Conservation (phyloP, 495 filamentous ascomycete species). For the Penicillium canariense region DNA sequence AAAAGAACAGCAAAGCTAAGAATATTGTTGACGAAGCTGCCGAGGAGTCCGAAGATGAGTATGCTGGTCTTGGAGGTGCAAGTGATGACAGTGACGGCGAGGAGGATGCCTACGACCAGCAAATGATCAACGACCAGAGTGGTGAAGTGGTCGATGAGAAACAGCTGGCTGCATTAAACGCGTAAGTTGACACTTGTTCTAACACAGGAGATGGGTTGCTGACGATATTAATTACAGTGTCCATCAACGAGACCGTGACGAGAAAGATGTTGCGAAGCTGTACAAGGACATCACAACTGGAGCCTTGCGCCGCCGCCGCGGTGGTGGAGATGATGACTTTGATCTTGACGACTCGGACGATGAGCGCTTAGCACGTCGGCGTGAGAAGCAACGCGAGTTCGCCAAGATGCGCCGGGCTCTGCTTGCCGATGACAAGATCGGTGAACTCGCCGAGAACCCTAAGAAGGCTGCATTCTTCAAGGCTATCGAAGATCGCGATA, state of each 20-base stretch:
- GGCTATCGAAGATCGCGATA: slow-evolving; percentile 79
- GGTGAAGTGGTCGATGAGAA: slow-evolving; percentile 73
- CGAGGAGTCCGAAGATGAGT: slow-evolving; percentile 97
- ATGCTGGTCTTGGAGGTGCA: slow-evolving; percentile 86
- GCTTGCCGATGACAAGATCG: slow-evolving; percentile 85
- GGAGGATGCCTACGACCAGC: slow-evolving; percentile 66
- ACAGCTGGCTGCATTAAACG: slow-evolving; percentile 80
- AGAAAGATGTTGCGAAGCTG: slow-evolving; percentile 83
- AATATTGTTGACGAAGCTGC: slow-evolving; percentile 90
- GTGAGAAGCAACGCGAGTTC: slow-evolving; percentile 82
- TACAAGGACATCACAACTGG: slow-evolving; percentile 91
- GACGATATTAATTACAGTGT: slow-evolving; percentile 24
- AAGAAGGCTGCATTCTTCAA: slow-evolving; percentile 86
- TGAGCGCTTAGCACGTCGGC: slow-evolving; percentile 68
- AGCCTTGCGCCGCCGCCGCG: slow-evolving; percentile 75
- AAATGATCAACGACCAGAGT: slow-evolving; percentile 88
- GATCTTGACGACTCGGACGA: slow-evolving; percentile 89
- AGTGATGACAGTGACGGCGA: slow-evolving; percentile 82
- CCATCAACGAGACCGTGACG: slow-evolving; percentile 48
- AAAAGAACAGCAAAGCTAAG: slow-evolving; percentile 82
- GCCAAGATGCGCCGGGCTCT: slow-evolving; percentile 89
- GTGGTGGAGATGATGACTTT: slow-evolving; percentile 67
- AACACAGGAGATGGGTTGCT: slow-evolving; percentile 6
- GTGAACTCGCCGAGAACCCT: slow-evolving; percentile 85
- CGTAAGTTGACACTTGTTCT: slow-evolving; percentile 56